Evolutionary conservation across 441 rosid species (phyloP).

Genomic region (Raphanus hybrid): DNA sequence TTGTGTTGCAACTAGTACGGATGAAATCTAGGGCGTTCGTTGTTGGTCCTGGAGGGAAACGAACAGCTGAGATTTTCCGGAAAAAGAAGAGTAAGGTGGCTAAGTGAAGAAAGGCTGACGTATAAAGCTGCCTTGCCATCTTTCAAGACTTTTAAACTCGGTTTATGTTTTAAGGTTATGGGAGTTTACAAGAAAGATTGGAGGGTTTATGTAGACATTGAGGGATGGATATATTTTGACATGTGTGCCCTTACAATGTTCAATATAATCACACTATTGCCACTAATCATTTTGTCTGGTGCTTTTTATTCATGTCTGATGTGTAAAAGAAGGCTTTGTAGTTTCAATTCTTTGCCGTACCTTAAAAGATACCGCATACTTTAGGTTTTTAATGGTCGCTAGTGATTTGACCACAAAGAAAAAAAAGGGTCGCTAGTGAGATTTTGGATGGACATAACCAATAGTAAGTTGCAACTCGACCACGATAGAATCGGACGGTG

Average conservation of each 20-base stretch:
- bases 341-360: slow-evolving; percentile 38
- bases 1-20: slow-evolving; percentile 31
- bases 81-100: slow-evolving; percentile 43
- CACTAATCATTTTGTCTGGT: slow-evolving; percentile 42
- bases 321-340: slow-evolving; percentile 35
- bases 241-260: slow-evolving; percentile 25
- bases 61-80: slow-evolving; percentile 38
- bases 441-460: slow-evolving; percentile 1
- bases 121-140: slow-evolving; percentile 24
- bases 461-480: too few species aligned
- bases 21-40: slow-evolving; percentile 59
- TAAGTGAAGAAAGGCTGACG: slow-evolving; percentile 28
- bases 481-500: too few species aligned
- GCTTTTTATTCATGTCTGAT: slow-evolving; percentile 9
- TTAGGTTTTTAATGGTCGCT: not conserved
- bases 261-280: slow-evolving; percentile 25
- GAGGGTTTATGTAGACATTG: slow-evolving; percentile 35
- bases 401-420: too few species aligned
- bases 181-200: not conserved
- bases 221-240: slow-evolving; percentile 1
- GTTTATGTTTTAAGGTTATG: not conserved
- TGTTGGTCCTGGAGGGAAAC: slow-evolving; percentile 14
- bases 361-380: slow-evolving; percentile 37
- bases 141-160: slow-evolving; percentile 26
- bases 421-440: not conserved